A percentile compares a stretch with the other conserved stretches of the same genome.
phyloP scores from a whole-genome alignment of 2,329 filamentous ascomycete genomes.

The Teratosphaeria nubilosa region DNA sequence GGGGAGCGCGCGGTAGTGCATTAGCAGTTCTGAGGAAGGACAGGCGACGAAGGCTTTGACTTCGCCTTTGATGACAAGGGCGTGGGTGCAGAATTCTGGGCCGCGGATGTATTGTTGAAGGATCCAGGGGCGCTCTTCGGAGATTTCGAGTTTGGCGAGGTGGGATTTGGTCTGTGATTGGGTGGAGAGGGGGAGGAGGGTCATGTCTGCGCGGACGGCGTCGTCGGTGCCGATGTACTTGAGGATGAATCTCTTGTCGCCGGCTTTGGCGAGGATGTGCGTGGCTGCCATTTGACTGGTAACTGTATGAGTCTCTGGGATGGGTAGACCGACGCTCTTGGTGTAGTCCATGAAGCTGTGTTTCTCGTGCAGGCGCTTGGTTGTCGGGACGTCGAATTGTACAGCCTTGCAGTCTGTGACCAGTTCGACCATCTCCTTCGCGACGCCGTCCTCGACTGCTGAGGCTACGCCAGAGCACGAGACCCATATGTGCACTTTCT shows the following conservation, averaged over 20 bases:
- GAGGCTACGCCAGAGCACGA: slow-evolving; percentile 60
- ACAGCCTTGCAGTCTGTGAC: slow-evolving; percentile 51
- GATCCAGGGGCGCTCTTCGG: slow-evolving; percentile 49
- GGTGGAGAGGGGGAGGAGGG: slow-evolving; percentile 49
- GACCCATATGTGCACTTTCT: slow-evolving; percentile 62
- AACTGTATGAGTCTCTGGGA: slow-evolving; percentile 40
- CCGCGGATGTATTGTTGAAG: slow-evolving; percentile 59
- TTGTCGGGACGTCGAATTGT: slow-evolving; percentile 50
- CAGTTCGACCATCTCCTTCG: slow-evolving; percentile 51
- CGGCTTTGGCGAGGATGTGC: slow-evolving; percentile 35
- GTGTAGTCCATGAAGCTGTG: slow-evolving; percentile 54
- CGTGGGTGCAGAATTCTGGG: slow-evolving; percentile 61
- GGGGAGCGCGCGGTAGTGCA: slow-evolving; percentile 56
- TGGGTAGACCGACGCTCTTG: slow-evolving; percentile 40
- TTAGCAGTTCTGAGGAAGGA: slow-evolving; percentile 50
- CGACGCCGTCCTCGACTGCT: slow-evolving; percentile 56
- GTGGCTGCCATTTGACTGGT: slow-evolving; percentile 44
- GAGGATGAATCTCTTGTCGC: slow-evolving; percentile 49
- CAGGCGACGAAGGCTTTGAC: slow-evolving; percentile 60
- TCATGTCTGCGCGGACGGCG: slow-evolving; percentile 50
- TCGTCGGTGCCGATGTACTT: slow-evolving; percentile 58
- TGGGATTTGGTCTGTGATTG: slow-evolving; percentile 44
- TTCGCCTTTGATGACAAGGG: slow-evolving; percentile 54
- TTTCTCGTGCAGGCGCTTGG: slow-evolving; percentile 53
- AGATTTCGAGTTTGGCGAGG: slow-evolving; percentile 46